These are phyloP conservation scores for Exophiala sp. DNA, from an alignment of 2,329 filamentous ascomycete genomes.

Conservation along the genomic window DNA sequence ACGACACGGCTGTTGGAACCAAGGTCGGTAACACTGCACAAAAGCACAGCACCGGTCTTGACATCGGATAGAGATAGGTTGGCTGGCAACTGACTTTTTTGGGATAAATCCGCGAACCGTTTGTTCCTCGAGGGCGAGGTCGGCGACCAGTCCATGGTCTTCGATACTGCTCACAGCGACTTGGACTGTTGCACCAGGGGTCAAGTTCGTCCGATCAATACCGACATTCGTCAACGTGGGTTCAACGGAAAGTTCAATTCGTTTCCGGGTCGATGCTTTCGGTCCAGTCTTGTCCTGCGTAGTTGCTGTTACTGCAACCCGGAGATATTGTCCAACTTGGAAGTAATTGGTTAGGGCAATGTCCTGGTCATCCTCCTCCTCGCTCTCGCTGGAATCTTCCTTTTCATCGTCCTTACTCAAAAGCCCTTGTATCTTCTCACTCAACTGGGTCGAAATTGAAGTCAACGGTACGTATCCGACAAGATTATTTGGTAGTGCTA, in stretches of 20 bases:
- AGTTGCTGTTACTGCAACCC: constrained; percentile 75
- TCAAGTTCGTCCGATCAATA: constrained; percentile 64
- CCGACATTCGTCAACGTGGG: constrained; percentile 73
- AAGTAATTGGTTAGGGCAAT: constrained; percentile 73
- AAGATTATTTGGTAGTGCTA: constrained; percentile 88
- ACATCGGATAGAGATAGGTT: constrained; percentile 60
- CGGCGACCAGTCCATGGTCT: constrained; percentile 92
- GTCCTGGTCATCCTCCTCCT: constrained; percentile 46
- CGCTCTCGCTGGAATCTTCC: constrained; percentile 51
- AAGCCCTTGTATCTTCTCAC: constrained; percentile 63
- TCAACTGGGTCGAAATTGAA: constrained; percentile 78
- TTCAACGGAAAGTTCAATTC: constrained; percentile 80
- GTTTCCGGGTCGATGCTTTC: constrained; percentile 64
- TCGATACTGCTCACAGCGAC: constrained; percentile 87
- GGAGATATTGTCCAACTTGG: constrained; percentile 76
- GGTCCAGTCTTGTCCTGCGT: constrained; percentile 47
- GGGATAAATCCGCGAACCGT: constrained; percentile 76
- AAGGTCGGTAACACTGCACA: constrained; percentile 73
- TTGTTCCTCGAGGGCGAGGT: constrained; percentile 66
- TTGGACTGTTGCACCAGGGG: constrained; percentile 72
- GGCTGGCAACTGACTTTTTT: constrained; percentile 69
- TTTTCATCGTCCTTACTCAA: constrained; percentile 56
- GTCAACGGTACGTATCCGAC: constrained; percentile 84
- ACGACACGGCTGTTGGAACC: constrained; percentile 73
- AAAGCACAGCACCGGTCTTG: constrained; percentile 74